Conservation (phyloP, 78 protist genomes). For the Acrasis kona region DNA sequence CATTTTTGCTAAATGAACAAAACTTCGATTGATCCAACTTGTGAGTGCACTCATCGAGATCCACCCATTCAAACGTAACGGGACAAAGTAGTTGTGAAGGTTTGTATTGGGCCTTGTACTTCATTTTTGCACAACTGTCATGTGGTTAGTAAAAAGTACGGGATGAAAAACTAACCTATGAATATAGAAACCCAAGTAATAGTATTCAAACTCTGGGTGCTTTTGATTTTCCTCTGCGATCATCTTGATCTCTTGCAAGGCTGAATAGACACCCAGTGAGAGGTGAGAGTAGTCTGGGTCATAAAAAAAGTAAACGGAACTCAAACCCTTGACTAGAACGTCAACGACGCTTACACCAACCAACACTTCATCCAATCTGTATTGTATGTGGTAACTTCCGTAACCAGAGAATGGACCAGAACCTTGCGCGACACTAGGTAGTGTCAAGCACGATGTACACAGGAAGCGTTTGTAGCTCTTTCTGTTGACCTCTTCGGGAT, state of each 20-base stretch:
- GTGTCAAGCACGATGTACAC: neutral
- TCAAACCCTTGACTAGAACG: slow-evolving; percentile 58
- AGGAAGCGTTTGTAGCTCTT: slow-evolving; percentile 18
- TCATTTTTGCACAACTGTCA: slow-evolving; percentile 58
- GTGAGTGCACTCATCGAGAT: neutral
- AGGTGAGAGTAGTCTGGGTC: slow-evolving; percentile 51
- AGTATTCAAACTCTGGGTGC: slow-evolving; percentile 26
- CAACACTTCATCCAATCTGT: slow-evolving; percentile 58
- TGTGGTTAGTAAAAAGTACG: slow-evolving; percentile 8
- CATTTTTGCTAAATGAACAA: neutral
- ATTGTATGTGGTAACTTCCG: slow-evolving; percentile 65
- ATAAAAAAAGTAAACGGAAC: slow-evolving; percentile 65
- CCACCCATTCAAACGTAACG: neutral
- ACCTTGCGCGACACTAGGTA: too few relatives aligned
- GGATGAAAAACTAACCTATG: neutral
- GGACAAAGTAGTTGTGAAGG: neutral
- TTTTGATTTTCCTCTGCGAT: neutral
- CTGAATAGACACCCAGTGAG: slow-evolving; percentile 40
- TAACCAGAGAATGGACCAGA: too few relatives aligned
- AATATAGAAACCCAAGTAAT: slow-evolving; percentile 45
- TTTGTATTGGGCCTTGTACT: slow-evolving; percentile 37
- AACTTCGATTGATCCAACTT: neutral
- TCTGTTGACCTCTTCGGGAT: neutral
- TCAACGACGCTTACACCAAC: slow-evolving; percentile 73
- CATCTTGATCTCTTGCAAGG: neutral